These are phyloP conservation scores for Dentipellis fragilis DNA, from an alignment of 768 basidiomycete genomes.

Conservation along the genomic window DNA sequence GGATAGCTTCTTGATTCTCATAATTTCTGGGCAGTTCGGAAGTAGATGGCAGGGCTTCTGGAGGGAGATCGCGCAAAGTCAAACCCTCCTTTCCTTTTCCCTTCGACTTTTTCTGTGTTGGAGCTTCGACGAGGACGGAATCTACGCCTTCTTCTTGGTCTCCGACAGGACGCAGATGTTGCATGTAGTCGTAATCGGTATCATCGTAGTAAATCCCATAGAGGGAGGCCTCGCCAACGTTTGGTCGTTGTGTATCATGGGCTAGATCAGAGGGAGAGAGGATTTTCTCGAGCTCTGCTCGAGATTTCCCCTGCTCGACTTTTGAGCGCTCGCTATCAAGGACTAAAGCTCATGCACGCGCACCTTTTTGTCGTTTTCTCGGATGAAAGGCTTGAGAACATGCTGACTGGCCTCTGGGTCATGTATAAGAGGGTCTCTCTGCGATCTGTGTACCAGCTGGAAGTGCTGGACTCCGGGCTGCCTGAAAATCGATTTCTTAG, in stretches of 20 bases:
- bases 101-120: constrained; percentile 31
- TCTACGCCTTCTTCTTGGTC: constrained; percentile 73
- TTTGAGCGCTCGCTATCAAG: constrained; percentile 1
- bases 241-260: constrained; percentile 34
- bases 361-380: constrained; percentile 65
- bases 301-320: constrained; percentile 57
- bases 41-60: constrained; percentile 63
- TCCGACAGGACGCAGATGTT: constrained; percentile 80
- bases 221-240: constrained; percentile 77
- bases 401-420: constrained; percentile 83
- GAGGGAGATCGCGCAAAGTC: constrained; percentile 49
- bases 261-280: constrained; percentile 39
- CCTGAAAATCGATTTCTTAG: constrained; percentile 80
- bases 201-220: constrained; percentile 96
- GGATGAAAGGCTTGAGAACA: constrained; percentile 78
- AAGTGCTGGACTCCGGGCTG: constrained; percentile 88
- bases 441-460: constrained; percentile 94
- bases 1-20: constrained; percentile 70
- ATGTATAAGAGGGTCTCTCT: constrained; percentile 90
- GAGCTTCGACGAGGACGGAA: constrained; percentile 73
- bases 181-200: constrained; percentile 96
- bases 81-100: constrained; percentile 27
- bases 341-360: not conserved
- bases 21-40: constrained; percentile 66
- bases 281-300: constrained; percentile 65